phyloP scores from a whole-genome alignment of 495 filamentous ascomycete species.

The Talaromyces ruber region DNA sequence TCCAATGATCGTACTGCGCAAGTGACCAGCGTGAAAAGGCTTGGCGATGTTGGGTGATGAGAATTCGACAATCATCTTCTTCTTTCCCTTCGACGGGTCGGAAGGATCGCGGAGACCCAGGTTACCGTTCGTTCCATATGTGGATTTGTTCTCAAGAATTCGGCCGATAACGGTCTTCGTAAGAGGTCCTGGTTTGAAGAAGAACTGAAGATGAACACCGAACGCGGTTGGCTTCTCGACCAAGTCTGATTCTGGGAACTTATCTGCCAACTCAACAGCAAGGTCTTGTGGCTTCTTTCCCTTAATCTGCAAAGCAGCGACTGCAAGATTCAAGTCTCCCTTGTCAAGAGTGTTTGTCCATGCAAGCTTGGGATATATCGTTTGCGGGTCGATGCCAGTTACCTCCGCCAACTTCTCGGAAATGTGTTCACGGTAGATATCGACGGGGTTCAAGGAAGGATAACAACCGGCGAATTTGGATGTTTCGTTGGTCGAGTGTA shows the following conservation, averaged over 20 bases:
- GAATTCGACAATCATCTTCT: conserved; percentile 64
- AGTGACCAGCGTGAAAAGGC: conserved; percentile 64
- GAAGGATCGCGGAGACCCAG: conserved; percentile 58
- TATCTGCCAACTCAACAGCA: conserved; percentile 59
- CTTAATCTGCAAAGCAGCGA: conserved; percentile 73
- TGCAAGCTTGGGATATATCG: conserved; percentile 69
- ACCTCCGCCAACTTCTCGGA: conserved; percentile 63
- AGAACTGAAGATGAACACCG: conserved; percentile 74
- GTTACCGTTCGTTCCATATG: conserved; percentile 59
- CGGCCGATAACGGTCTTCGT: conserved; percentile 52
- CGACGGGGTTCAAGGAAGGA: conserved; percentile 73
- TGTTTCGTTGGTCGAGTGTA: conserved; percentile 28
- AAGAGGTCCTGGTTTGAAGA: conserved; percentile 56
- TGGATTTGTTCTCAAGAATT: conserved; percentile 50
- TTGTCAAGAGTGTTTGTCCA: conserved; percentile 85
- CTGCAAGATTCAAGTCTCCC: conserved; percentile 76
- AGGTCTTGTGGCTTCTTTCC: conserved; percentile 71
- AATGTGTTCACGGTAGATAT: conserved; percentile 82
- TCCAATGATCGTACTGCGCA: conserved; percentile 70
- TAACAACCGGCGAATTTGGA: conserved; percentile 38
- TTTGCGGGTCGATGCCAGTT: conserved; percentile 59
- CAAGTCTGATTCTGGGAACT: conserved; percentile 73
- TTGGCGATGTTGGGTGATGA: conserved; percentile 72
- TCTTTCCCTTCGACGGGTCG: conserved; percentile 61
- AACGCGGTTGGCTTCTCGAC: conserved; percentile 54